phyloP scores from a whole-genome alignment of 345 rosid genomes.

The Salix exigua region DNA sequence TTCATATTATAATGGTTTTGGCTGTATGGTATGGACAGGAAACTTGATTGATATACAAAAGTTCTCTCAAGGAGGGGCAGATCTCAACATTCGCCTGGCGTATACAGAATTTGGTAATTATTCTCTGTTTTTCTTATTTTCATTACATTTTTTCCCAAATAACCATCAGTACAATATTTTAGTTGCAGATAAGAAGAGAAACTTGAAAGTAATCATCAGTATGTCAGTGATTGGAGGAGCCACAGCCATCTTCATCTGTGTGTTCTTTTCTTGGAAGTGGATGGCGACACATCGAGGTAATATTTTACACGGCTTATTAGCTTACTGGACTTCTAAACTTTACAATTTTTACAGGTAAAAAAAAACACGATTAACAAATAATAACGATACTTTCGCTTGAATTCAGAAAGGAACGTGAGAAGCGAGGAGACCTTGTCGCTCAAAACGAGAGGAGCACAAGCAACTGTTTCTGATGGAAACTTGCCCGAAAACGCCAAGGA shows the following conservation, averaged over 20 bases:
- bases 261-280: not conserved
- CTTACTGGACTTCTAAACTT: too few relatives aligned
- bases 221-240: not conserved
- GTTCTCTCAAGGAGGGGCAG: constrained; percentile 5
- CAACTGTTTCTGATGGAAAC: not conserved
- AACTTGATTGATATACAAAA: constrained; percentile 12
- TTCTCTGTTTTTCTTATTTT: too few relatives aligned
- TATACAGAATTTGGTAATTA: constrained; percentile 8
- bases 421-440: not conserved
- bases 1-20: constrained; percentile 9
- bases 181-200: not conserved
- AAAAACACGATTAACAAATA: not conserved
- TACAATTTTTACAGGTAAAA: not conserved
- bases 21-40: not conserved
- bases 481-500: too few relatives aligned
- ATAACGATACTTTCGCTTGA: not conserved
- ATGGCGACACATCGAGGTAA: not conserved
- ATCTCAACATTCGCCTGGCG: constrained; percentile 11
- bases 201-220: not conserved
- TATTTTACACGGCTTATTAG: not conserved
- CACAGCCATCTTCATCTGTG: not conserved
- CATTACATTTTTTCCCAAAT: too few relatives aligned
- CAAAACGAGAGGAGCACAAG: not conserved
- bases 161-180: not conserved
- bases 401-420: not conserved